Base-by-base conservation (phyloP, 257 asterid genomes). In the Buddleja alternifolia region DNA sequence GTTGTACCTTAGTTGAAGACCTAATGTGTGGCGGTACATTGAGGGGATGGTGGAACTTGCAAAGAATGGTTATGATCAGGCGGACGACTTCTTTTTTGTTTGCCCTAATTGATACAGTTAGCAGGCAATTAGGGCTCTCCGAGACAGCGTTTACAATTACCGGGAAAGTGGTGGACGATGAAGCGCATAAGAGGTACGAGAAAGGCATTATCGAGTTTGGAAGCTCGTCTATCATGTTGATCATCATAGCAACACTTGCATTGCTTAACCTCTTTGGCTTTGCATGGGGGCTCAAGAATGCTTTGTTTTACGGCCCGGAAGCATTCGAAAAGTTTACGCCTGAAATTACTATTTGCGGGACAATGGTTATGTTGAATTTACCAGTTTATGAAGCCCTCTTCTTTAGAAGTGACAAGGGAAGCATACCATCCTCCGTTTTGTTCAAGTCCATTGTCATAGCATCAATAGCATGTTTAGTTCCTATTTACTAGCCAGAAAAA, bases 1-100 rank as follows among this genome's bases (percentile, higher is more conserved):
- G 9, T 0, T 84, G 59, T 20, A 51, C 85, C 60, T 19, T 88
- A 46, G 75, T 34, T 0, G 95, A 90, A 59, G 77, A 77, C n/a
- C 24, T 81, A n/a, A 19, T 45, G 8, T 71, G 83, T 5, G 90
- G 89, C 1, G 78, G 77, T 0, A 81, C 87, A 2, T 12, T 82
- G 20, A 84, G 63, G 58, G 79, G 86, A 29, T 90, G 93, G 95
- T 84, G 91, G 90, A 90, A 86, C 72, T 17, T 66, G 20, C 93
- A 85, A 44, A 78, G 97, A 58, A 88, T 88, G 81, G 57, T 68
- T 70, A 0, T 83, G 23, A 79, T 82, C 40, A 67, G 89, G 34
- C 81, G 95, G 45, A 81, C 78, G 10, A 85, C 91, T 24, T 60
- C 90, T 1, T 84, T 53, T 58, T 66, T 84, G 0, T 73, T 88